Conservation (phyloP, 2,329 filamentous ascomycete genomes). For the Botrytis paeoniae region DNA sequence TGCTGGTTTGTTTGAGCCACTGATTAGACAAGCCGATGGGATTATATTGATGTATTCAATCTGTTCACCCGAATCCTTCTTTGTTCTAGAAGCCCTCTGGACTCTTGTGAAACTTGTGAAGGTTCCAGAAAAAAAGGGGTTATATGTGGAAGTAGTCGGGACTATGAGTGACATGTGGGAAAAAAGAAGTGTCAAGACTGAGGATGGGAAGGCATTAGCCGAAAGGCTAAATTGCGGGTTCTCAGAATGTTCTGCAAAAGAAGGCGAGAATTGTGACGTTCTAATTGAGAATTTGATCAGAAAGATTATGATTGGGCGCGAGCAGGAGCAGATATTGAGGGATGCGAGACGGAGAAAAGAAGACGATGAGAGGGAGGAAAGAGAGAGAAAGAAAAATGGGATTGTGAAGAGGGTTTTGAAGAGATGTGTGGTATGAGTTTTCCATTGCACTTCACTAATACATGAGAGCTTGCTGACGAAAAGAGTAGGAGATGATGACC, state of each 20-base stretch:
- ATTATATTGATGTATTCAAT: conserved; percentile 15
- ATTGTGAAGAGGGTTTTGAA: conserved; percentile 4
- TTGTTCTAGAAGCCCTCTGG: background rate
- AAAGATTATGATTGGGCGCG: background rate
- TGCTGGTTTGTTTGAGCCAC: fast-evolving
- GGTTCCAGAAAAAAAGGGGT: background rate
- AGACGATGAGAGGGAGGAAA: background rate
- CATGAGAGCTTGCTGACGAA: background rate
- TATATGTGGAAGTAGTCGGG: conserved; percentile 5
- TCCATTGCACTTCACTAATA: background rate
- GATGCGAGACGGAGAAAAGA: background rate
- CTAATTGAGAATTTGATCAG: background rate
- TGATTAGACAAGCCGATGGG: background rate
- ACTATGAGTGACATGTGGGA: conserved; percentile 14
- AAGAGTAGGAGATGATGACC: background rate
- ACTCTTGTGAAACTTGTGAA: background rate
- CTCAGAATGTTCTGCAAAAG: conserved; percentile 5
- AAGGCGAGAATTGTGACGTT: conserved; percentile 2
- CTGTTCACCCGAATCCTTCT: background rate
- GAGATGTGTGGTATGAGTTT: background rate
- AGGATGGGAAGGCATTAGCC: conserved; percentile 1
- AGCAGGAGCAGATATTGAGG: background rate
- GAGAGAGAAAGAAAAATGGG: background rate
- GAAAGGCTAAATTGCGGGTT: conserved; percentile 6
- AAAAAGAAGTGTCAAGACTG: conserved; percentile 4